Conservation (phyloP, 306 rosid genomes). For the Betula pendula region DNA sequence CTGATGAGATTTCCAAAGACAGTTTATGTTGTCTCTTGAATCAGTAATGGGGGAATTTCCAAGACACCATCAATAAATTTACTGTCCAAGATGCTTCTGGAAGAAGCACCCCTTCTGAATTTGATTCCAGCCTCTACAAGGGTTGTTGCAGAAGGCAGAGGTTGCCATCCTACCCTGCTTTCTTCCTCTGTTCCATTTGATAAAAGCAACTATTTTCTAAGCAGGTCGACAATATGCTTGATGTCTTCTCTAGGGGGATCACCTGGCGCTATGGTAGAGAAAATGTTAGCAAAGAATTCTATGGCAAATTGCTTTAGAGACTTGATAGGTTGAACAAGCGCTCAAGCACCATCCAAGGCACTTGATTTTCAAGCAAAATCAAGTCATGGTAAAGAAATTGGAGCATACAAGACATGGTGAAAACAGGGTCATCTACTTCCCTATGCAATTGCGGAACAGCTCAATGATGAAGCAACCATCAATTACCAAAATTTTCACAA, state of each 20-base stretch:
- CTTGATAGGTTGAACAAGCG: neutral
- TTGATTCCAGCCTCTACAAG: slow-evolving; percentile 16
- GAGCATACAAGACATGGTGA: neutral
- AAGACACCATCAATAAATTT: neutral
- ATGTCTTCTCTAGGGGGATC: neutral
- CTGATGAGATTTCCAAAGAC: slow-evolving; percentile 19
- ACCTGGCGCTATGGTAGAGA: neutral
- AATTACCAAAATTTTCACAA: slow-evolving; percentile 25
- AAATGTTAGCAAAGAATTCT: neutral
- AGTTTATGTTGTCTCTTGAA: slow-evolving; percentile 24
- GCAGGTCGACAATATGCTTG: slow-evolving; percentile 20
- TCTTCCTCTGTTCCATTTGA: neutral
- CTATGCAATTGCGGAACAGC: slow-evolving; percentile 4
- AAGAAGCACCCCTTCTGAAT: neutral
- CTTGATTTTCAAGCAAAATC: slow-evolving; percentile 10
- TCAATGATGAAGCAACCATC: slow-evolving; percentile 37
- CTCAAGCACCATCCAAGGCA: slow-evolving; percentile 22
- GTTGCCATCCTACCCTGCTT: neutral
- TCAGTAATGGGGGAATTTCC: slow-evolving; percentile 1
- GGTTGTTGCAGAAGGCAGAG: neutral
- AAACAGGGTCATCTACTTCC: slow-evolving; percentile 1
- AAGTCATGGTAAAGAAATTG: slow-evolving; percentile 17
- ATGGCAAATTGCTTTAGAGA: neutral
- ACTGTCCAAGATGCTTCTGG: neutral
- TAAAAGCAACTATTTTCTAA: neutral